Evolutionary conservation across 2,329 filamentous ascomycete genomes (phyloP).

Genomic region (Pseudogymnoascus sp.): DNA sequence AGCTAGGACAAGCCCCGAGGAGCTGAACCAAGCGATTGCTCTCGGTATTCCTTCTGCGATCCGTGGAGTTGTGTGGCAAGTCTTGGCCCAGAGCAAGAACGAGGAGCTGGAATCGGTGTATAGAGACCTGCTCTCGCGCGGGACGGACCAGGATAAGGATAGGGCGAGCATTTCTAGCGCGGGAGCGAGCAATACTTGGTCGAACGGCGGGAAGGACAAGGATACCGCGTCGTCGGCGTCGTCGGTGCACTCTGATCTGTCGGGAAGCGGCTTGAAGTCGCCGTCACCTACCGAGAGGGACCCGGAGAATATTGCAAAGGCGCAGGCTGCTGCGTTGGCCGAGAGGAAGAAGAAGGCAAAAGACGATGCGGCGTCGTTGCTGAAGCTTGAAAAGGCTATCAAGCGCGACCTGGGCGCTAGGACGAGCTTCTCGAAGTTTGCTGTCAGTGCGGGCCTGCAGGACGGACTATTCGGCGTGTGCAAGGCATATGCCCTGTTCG

Average conservation of each 20-base stretch:
- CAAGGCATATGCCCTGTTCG: constrained; percentile 94
- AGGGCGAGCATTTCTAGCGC: constrained; percentile 37
- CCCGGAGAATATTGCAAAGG: constrained; percentile 55
- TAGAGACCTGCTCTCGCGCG: constrained; percentile 66
- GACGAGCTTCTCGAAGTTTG: constrained; percentile 95
- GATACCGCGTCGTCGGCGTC: constrained; percentile 75
- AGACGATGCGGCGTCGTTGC: constrained; percentile 63
- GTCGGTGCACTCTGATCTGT: constrained; percentile 72
- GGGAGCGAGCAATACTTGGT: constrained; percentile 42
- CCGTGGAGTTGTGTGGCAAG: constrained; percentile 97
- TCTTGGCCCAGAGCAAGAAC: constrained; percentile 89
- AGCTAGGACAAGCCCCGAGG: constrained; percentile 76
- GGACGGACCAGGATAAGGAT: constrained; percentile 71
- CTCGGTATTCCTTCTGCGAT: constrained; percentile 91
- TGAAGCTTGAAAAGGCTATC: constrained; percentile 86
- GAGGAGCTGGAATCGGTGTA: constrained; percentile 85
- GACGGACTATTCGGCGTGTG: constrained; percentile 92
- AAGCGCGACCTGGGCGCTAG: constrained; percentile 82
- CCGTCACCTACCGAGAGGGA: constrained; percentile 54
- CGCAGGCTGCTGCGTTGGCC: constrained; percentile 52
- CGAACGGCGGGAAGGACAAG: constrained; percentile 52
- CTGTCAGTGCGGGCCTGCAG: constrained; percentile 81
- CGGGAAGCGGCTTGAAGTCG: constrained; percentile 48
- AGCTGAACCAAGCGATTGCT: constrained; percentile 83
- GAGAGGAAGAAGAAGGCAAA: constrained; percentile 72